phyloP scores from a whole-genome alignment of 495 filamentous ascomycete species.

The Penicillium malachiteum region DNA sequence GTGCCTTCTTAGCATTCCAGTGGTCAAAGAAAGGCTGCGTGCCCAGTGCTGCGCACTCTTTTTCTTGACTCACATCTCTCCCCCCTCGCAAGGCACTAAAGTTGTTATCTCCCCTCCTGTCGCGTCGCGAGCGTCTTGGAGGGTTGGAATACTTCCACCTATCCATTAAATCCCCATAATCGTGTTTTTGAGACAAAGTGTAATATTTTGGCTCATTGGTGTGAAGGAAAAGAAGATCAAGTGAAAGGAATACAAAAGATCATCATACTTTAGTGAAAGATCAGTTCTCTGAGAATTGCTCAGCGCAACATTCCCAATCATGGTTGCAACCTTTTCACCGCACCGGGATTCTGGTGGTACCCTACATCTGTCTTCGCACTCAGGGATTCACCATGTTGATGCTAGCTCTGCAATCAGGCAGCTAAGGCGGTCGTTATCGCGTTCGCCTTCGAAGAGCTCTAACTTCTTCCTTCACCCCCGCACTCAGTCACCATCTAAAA shows the following conservation, averaged over 20 bases:
- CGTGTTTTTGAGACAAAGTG: not conserved
- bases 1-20: conserved; percentile 28
- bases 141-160: conserved; percentile 1
- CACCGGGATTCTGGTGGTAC: conserved; percentile 70
- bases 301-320: conserved; percentile 33
- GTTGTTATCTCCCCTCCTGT: conserved; percentile 8
- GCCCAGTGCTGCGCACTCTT: not conserved
- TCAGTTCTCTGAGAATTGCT: conserved; percentile 16
- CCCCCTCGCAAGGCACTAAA: conserved; percentile 2
- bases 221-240: not conserved
- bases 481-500: conserved; percentile 53
- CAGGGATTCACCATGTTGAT: conserved; percentile 76
- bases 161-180: not conserved
- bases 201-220: not conserved
- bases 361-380: conserved; percentile 79
- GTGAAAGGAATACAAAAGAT: not conserved
- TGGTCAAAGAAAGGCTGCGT: conserved; percentile 3
- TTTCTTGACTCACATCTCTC: conserved; percentile 11
- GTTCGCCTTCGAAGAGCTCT: conserved; percentile 78
- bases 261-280: conserved; percentile 1
- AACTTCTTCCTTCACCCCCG: conserved; percentile 63
- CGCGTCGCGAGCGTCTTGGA: conserved; percentile 10
- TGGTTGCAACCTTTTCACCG: conserved; percentile 55
- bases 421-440: conserved; percentile 77
- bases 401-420: conserved; percentile 72